Evolutionary conservation across 306 rosid species (phyloP).

Genomic region (Heteromeles arbutifolia): DNA sequence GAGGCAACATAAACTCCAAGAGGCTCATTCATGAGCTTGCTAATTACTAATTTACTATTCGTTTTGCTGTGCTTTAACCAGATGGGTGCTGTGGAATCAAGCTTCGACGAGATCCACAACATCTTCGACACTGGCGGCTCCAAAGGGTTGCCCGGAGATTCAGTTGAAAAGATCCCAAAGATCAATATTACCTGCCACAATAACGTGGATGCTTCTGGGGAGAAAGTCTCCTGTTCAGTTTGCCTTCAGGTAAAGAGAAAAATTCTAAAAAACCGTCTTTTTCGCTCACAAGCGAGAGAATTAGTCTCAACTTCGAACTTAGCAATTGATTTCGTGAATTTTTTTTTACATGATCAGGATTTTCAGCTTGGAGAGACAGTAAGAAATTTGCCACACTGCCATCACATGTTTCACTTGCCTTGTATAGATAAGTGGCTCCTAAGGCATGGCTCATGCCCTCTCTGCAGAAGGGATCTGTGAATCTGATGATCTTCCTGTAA

Average conservation of each 20-base stretch:
- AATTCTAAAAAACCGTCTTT: background rate
- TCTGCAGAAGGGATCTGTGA: constrained; percentile 98
- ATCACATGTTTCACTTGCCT: constrained; percentile 95
- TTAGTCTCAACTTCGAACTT: background rate
- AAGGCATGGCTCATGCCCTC: constrained; percentile 95
- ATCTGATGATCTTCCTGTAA: constrained; percentile 33
- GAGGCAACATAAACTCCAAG: constrained; percentile 1
- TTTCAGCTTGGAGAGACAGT: constrained; percentile 90
- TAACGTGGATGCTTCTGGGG: constrained; percentile 71
- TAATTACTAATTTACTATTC: background rate
- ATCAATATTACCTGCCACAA: constrained; percentile 59
- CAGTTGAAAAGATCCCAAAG: constrained; percentile 78
- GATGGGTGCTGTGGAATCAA: constrained; percentile 92
- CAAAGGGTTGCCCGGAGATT: constrained; percentile 84
- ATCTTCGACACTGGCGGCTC: constrained; percentile 78
- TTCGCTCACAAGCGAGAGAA: background rate
- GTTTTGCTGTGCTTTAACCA: constrained; percentile 19
- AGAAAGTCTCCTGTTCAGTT: constrained; percentile 80
- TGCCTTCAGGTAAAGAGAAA: constrained; percentile 99
- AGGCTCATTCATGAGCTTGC: constrained; percentile 21
- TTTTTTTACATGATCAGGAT: constrained; percentile 49
- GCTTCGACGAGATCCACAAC: constrained; percentile 80
- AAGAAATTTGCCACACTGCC: constrained; percentile 93
- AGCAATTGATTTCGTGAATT: constrained; percentile 16
- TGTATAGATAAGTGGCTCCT: constrained; percentile 98